Evolutionary conservation across 192 early-diverging fungal species (phyloP), one percentile per base, ranked within the genome.

Genomic region (Blastocladiella britannica): DNA sequence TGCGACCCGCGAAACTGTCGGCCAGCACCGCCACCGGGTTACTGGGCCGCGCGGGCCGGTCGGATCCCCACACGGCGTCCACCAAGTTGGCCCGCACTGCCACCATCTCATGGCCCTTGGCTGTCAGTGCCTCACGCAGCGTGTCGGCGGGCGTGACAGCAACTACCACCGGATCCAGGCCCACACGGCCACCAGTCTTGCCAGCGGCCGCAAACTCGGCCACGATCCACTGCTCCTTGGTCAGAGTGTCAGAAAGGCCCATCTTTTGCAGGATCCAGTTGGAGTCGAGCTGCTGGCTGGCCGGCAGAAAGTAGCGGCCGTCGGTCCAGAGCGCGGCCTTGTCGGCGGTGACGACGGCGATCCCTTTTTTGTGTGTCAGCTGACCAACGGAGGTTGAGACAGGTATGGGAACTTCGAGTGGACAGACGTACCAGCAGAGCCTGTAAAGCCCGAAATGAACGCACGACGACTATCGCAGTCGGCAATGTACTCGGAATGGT

Each of bases 401-500:
- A n/a, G n/a, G n/a, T n/a, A n/a, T n/a, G n/a, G n/a, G n/a, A n/a
- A n/a, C n/a, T n/a, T n/a, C n/a, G n/a, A n/a, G n/a, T n/a, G n/a
- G n/a, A n/a, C n/a, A n/a, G n/a, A n/a, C n/a, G n/a, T n/a, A 67
- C 88, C 89, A n/a, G 94, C 91, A 22, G 94, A 97, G n/a, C 94
- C 94, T 53, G 82, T 87, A 65, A 97, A 97, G 29, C 91, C 91
- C 4, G 85, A 88, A 64, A 97, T 93, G 68, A 76, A 97, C 26
- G 74, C 72, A 27, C 94, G 85, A 20, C 94, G 82, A 55, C 75
- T 81, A 63, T 97, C 91, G 67, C 83, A 84, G 23, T 73, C 74
- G 25, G 89, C 88, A 61, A 92, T 86, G 60, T 97, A 97, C 75
- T 95, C 91, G 70, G 87, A 89, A 86, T 91, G 89, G 72, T 97